A percentile compares a stretch with the other conserved stretches of the same genome.
phyloP scores from a whole-genome alignment of 768 basidiomycete species.

The Hygrophoropsis aurantiaca region DNA sequence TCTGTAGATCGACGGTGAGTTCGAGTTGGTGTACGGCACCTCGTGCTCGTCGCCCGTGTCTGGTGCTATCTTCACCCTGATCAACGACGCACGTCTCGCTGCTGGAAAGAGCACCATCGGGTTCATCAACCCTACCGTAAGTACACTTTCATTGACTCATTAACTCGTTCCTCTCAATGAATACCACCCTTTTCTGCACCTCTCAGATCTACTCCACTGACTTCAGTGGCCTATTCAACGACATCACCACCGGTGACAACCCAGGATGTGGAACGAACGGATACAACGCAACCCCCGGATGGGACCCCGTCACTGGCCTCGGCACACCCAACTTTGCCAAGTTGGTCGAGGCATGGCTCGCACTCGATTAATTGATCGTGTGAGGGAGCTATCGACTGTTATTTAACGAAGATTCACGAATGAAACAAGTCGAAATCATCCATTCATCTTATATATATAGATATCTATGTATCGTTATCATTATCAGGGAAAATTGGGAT shows the following conservation, averaged over 20 bases:
- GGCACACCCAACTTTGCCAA: constrained; percentile 48
- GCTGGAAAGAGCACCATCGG: constrained; percentile 26
- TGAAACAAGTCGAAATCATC: too few relatives aligned
- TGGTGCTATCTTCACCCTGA: constrained; percentile 17
- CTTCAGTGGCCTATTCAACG: constrained; percentile 42
- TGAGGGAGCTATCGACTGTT: background rate
- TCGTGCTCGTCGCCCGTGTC: constrained; percentile 24
- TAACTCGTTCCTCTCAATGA: background rate
- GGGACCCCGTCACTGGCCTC: constrained; percentile 36
- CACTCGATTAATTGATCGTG: constrained; percentile 29
- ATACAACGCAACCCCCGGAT: constrained; percentile 22
- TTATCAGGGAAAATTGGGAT: background rate
- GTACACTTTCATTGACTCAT: too few relatives aligned
- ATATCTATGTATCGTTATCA: background rate
- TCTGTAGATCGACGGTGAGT: constrained; percentile 34
- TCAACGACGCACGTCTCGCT: constrained; percentile 29
- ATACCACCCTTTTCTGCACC: background rate
- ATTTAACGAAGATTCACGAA: background rate
- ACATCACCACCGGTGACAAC: constrained; percentile 42
- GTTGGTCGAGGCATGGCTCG: constrained; percentile 42
- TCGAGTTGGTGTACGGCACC: constrained; percentile 37
- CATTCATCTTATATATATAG: background rate
- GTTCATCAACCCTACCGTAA: constrained; percentile 28
- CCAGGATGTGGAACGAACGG: constrained; percentile 38
- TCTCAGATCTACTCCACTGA: constrained; percentile 41